Base-by-base conservation (phyloP, 2,329 filamentous ascomycete genomes). In the Aspergillus latus region DNA sequence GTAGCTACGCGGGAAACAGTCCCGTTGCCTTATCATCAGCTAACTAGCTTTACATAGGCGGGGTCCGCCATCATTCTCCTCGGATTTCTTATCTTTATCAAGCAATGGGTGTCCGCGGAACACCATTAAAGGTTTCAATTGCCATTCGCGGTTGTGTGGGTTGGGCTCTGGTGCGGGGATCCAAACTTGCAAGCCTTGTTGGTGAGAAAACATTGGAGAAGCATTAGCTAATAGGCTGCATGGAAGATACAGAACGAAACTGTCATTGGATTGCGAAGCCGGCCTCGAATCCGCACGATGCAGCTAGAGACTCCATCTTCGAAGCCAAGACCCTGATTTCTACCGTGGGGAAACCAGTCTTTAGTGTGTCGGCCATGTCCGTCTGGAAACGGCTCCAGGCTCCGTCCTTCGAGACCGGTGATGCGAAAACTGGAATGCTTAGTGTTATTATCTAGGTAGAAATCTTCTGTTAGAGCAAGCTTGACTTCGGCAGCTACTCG, bases 141-240 rank as follows among this genome's bases (percentile, higher is more conserved):
- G 21, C 21, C 3, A 21, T 21, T 21, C 21, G 21, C 21, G 21
- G 21, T 21, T 21, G 21, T 21, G 21, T 2, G 21, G 21, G 21
- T 21, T 2, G 21, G n/a, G 34, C 13, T 45, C 28, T 30, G 5
- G n/a, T 45, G 43, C 43, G n/a, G 40, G 43, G 16, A 10, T 21
- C 21, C 21, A 21, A 21, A 21, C 21, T 11, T 45, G 21, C 34
- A 36, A 36, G 34, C 34, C 34, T 13, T 36, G 34, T 36, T 36
- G 34, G 34, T 9, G 34, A 36, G 13, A 36, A 36, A 36, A 15
- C 13, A 16, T 28, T 26, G 36, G 32, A 37, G 42, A 53, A 47
- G 30, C 10, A 32, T 53, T 55, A 49, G 37, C 44, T 55, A 49
- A 55, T 55, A 16, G 47, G 21, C 16, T 49, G 45, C 37, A 37